These are phyloP conservation scores for Ophryocystis elektroscirrha DNA, from an alignment of 169 alveolate genomes.

Conservation along the genomic window DNA sequence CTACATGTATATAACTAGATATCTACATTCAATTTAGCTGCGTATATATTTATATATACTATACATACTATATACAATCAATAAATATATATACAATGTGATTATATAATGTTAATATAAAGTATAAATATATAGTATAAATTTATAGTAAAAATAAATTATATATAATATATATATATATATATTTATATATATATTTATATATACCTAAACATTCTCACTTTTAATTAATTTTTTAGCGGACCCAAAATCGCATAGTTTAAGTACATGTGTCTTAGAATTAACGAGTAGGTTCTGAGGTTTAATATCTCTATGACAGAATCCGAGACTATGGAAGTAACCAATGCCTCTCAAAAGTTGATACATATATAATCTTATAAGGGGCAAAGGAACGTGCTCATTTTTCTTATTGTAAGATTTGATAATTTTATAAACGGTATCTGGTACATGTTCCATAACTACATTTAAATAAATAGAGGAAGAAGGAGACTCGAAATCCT, in stretches of 20 bases:
- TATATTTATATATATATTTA: too few relatives aligned
- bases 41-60: too few relatives aligned
- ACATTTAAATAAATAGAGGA: slow-evolving; percentile 73
- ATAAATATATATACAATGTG: too few relatives aligned
- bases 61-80: too few relatives aligned
- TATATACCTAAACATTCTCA: too few relatives aligned
- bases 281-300: slow-evolving; percentile 93
- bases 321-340: slow-evolving; percentile 64
- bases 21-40: too few relatives aligned
- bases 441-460: slow-evolving; percentile 90
- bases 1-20: too few relatives aligned
- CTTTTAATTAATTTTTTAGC: slow-evolving; percentile 76
- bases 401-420: slow-evolving; percentile 58
- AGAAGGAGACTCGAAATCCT: too few relatives aligned
- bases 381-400: slow-evolving; percentile 57
- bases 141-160: too few relatives aligned
- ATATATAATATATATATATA: too few relatives aligned
- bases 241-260: slow-evolving; percentile 90
- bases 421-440: slow-evolving; percentile 69
- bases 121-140: too few relatives aligned
- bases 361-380: slow-evolving; percentile 71
- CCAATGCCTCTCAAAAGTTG: slow-evolving; percentile 74
- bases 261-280: slow-evolving; percentile 60
- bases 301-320: slow-evolving; percentile 93
- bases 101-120: too few relatives aligned